Evolutionary conservation across 768 basidiomycete species (phyloP).

Genomic region (Thelephora ganbajun): DNA sequence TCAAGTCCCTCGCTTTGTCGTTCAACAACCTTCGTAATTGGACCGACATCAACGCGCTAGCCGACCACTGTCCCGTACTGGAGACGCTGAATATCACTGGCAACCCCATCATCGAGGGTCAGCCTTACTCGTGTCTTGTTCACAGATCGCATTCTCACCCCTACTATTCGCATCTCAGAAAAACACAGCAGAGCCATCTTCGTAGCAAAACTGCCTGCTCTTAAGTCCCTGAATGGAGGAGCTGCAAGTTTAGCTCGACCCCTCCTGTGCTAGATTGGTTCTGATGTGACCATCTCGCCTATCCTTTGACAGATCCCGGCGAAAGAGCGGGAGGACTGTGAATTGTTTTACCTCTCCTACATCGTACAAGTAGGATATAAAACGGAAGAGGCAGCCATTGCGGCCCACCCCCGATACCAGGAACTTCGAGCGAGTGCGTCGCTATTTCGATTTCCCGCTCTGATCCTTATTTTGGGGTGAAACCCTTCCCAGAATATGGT

Average conservation of each 20-base stretch:
- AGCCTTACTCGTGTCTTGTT: constrained; percentile 17
- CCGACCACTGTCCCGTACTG: constrained; percentile 55
- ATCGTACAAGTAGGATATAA: constrained; percentile 33
- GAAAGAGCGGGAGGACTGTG: constrained; percentile 66
- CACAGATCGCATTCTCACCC: constrained; percentile 7
- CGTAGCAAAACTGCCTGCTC: constrained; percentile 54
- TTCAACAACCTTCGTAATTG: constrained; percentile 45
- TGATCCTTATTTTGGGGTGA: not conserved
- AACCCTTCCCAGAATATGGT: constrained; percentile 40
- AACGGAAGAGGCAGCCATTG: constrained; percentile 27
- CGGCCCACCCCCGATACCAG: constrained; percentile 51
- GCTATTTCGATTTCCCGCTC: not conserved
- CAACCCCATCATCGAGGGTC: constrained; percentile 53
- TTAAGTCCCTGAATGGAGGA: constrained; percentile 50
- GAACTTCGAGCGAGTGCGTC: constrained; percentile 47
- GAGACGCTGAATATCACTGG: constrained; percentile 43
- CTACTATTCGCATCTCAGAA: not conserved
- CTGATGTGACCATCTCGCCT: not conserved
- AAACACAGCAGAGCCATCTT: constrained; percentile 34
- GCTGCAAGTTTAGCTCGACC: constrained; percentile 25
- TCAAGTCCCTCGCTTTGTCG: constrained; percentile 52
- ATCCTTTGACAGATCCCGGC: constrained; percentile 37
- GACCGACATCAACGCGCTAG: constrained; percentile 50
- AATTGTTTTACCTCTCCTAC: constrained; percentile 69
- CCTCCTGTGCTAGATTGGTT: too few relatives aligned